Percentiles rank a stretch among this genome's conserved stretches.
Evolutionary conservation across 768 basidiomycete species (phyloP).

Genomic region (Boletus pseudopeckii): DNA sequence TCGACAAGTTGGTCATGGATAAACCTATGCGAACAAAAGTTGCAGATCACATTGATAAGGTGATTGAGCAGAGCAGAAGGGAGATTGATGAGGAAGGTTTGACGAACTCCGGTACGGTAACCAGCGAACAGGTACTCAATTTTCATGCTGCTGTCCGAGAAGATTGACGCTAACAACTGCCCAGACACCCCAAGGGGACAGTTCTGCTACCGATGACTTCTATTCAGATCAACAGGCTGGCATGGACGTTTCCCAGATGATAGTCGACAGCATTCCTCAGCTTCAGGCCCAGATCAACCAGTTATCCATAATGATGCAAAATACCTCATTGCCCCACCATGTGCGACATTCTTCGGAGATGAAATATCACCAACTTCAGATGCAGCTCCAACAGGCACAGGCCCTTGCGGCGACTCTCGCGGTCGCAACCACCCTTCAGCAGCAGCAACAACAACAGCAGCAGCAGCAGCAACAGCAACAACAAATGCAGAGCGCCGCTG

Average conservation of each 20-base stretch:
- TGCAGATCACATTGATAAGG: conserved; percentile 75
- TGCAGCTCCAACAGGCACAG: conserved; percentile 78
- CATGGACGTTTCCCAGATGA: conserved; percentile 67
- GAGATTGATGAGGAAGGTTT: conserved; percentile 49
- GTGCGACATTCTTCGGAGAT: conserved; percentile 79
- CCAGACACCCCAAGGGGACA: conserved; percentile 26
- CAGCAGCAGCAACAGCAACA: conserved; percentile 38
- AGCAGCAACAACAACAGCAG: conserved; percentile 58
- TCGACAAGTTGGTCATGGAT: conserved; percentile 84
- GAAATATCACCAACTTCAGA: conserved; percentile 77
- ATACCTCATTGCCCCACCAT: conserved; percentile 64
- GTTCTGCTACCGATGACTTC: conserved; percentile 54
- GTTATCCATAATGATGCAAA: conserved; percentile 75
- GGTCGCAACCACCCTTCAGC: conserved; percentile 52
- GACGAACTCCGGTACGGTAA: conserved; percentile 17
- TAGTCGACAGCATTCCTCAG: conserved; percentile 73
- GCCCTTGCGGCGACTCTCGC: conserved; percentile 64
- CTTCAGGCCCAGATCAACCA: conserved; percentile 85
- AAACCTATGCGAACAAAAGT: conserved; percentile 77
- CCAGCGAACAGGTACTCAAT: conserved; percentile 36
- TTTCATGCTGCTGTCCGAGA: not conserved
- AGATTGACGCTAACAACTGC: conserved; percentile 2
- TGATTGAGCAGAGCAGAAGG: conserved; percentile 73
- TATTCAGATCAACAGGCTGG: conserved; percentile 72
- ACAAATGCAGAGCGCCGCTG: conserved; percentile 31